phyloP scores from a whole-genome alignment of 2,329 filamentous ascomycete species.

The Fusarium sulawesiense region DNA sequence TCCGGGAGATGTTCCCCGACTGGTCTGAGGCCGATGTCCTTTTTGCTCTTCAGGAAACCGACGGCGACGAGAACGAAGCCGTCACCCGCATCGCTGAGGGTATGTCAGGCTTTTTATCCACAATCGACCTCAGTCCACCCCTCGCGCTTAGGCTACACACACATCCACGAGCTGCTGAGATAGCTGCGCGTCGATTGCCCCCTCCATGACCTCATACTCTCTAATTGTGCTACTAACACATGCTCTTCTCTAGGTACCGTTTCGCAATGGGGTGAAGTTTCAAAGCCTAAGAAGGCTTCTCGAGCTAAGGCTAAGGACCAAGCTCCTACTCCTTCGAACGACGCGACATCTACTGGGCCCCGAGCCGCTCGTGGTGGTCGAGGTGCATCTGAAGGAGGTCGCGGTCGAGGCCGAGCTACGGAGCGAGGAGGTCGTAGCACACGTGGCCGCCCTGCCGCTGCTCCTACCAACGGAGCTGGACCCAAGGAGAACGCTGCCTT shows the following conservation, averaged over 20 bases:
- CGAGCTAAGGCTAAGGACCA: conserved; percentile 78
- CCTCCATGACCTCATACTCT: background rate
- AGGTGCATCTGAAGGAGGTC: conserved; percentile 69
- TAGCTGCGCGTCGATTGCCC: conserved; percentile 13
- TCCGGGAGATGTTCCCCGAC: conserved; percentile 93
- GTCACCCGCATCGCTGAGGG: conserved; percentile 85
- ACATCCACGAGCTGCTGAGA: conserved; percentile 11
- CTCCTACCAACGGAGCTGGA: conserved; percentile 71
- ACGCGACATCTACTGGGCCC: conserved; percentile 57
- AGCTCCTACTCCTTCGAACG: conserved; percentile 62
- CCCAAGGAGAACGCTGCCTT: conserved; percentile 65
- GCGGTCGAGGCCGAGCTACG: conserved; percentile 70
- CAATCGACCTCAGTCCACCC: conserved; percentile 22
- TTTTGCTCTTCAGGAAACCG: conserved; percentile 89
- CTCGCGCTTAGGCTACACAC: conserved; percentile 32
- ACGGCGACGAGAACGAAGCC: conserved; percentile 79
- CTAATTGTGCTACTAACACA: conserved; percentile 45
- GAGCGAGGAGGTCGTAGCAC: conserved; percentile 72
- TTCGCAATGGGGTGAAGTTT: conserved; percentile 86
- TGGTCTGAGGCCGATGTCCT: conserved; percentile 97
- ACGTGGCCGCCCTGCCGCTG: conserved; percentile 70
- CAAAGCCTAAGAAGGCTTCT: conserved; percentile 81
- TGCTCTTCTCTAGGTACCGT: conserved; percentile 70
- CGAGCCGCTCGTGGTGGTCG: conserved; percentile 71
- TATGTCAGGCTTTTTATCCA: conserved; percentile 54